Percentiles rank a stretch among this genome's conserved stretches.
Evolutionary conservation across 202 grass and related monocot species (phyloP).

Genomic region (Sporobolus alterniflorus): DNA sequence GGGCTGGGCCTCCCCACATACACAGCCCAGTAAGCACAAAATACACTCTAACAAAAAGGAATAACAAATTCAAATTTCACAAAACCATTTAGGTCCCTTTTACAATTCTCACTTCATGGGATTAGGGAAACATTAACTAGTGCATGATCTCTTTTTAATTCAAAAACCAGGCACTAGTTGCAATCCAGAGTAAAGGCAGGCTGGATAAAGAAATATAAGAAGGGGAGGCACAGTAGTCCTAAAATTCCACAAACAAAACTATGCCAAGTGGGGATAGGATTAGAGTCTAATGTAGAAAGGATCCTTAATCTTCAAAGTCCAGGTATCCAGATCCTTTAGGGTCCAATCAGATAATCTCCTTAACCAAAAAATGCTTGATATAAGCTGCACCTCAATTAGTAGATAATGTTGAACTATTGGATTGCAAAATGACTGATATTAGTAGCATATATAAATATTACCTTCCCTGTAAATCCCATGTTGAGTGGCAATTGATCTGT

Average conservation of each 20-base stretch:
- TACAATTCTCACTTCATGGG: not conserved
- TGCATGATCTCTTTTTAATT: not conserved
- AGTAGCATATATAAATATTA: constrained; percentile 23
- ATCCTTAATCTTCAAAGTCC: too few species aligned
- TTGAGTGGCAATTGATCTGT: constrained; percentile 93
- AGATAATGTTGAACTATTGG: constrained; percentile 3
- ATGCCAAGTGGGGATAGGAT: too few species aligned
- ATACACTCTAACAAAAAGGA: too few species aligned
- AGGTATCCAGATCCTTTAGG: too few species aligned
- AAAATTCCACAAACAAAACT: too few species aligned
- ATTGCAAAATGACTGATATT: not conserved
- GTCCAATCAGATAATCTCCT: not conserved
- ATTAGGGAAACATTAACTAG: not conserved
- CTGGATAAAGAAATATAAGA: too few species aligned
- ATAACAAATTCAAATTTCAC: not conserved
- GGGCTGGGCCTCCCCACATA: too few species aligned
- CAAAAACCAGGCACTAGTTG: not conserved
- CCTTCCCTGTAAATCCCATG: constrained; percentile 95
- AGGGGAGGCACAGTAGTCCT: too few species aligned
- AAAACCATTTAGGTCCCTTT: not conserved
- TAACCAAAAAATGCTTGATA: not conserved
- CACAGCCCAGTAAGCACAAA: too few species aligned
- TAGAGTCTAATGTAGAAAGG: too few species aligned
- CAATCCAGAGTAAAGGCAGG: too few species aligned
- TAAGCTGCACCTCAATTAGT: not conserved